phyloP scores from a whole-genome alignment of 768 basidiomycete genomes.

The Porpolomopsis calyptriformis region DNA sequence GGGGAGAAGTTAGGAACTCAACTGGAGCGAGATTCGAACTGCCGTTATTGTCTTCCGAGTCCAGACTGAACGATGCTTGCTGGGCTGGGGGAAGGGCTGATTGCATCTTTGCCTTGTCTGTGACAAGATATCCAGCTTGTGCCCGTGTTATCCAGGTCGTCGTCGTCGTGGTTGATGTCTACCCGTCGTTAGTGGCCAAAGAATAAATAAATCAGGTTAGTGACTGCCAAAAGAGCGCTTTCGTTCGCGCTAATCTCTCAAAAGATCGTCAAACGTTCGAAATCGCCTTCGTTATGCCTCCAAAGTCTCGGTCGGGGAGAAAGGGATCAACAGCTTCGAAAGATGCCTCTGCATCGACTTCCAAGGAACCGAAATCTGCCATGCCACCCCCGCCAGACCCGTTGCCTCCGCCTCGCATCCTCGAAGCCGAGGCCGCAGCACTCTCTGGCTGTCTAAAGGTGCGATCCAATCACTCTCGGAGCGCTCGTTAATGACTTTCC shows the following conservation, averaged over 20 bases:
- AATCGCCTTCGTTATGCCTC: no score
- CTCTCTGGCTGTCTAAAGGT: constrained; percentile 52
- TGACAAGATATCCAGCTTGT: no score
- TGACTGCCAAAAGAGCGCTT: no score
- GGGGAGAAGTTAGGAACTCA: not conserved
- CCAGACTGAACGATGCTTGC: no score
- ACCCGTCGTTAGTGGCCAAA: no score
- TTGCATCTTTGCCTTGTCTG: no score
- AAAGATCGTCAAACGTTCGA: no score
- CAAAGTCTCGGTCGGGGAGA: constrained; percentile 30
- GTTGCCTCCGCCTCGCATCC: constrained; percentile 28
- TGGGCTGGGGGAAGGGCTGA: no score
- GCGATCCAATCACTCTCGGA: constrained; percentile 6
- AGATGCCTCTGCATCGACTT: constrained; percentile 13
- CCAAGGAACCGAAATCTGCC: constrained; percentile 18
- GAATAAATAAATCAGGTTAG: no score
- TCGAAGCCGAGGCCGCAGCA: constrained; percentile 58
- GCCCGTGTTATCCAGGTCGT: no score
- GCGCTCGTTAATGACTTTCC: constrained; percentile 3
- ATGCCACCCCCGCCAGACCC: constrained; percentile 51
- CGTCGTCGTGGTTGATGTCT: not conserved
- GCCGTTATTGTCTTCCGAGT: not conserved
- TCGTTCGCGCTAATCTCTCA: no score
- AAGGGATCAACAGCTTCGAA: constrained; percentile 20
- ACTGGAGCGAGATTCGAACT: not conserved